Conservation (phyloP, 441 rosid species). For the Gossypium davidsonii region DNA sequence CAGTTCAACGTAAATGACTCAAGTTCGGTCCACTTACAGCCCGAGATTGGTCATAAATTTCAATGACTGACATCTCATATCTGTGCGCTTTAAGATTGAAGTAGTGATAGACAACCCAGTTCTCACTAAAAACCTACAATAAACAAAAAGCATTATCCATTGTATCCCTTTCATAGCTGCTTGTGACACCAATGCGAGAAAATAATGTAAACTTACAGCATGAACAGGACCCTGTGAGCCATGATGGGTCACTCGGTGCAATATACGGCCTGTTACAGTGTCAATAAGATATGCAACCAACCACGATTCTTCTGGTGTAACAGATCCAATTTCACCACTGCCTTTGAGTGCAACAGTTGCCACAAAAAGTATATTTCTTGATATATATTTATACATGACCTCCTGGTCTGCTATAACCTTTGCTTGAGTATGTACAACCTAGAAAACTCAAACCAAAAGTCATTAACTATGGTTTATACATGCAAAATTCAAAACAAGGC, state of each 20-base stretch:
- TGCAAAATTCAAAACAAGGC: background rate
- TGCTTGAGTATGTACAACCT: conserved; percentile 99
- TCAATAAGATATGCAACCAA: conserved; percentile 85
- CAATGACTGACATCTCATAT: conserved; percentile 91
- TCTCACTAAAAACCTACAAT: conserved; percentile 90
- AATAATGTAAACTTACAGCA: conserved; percentile 48
- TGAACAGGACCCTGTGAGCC: conserved; percentile 94
- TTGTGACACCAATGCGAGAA: conserved; percentile 3
- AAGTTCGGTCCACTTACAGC: conserved; percentile 54
- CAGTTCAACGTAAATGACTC: background rate
- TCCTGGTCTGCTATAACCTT: conserved; percentile 87
- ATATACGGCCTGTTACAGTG: conserved; percentile 80
- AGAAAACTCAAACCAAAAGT: conserved; percentile 16
- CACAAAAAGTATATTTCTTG: conserved; percentile 80
- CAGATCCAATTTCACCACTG: conserved; percentile 78
- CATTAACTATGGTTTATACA: background rate
- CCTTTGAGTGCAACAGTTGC: conserved; percentile 89
- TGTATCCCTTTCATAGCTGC: conserved; percentile 8
- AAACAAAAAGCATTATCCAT: conserved; percentile 20
- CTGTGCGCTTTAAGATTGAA: conserved; percentile 97
- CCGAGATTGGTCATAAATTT: conserved; percentile 93
- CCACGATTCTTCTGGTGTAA: conserved; percentile 79
- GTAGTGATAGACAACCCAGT: conserved; percentile 98
- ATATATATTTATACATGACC: conserved; percentile 81
- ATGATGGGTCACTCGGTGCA: conserved; percentile 89